Evolutionary conservation across 2,329 filamentous ascomycete species (phyloP).

Genomic region (Pestalotiopsis fici): DNA sequence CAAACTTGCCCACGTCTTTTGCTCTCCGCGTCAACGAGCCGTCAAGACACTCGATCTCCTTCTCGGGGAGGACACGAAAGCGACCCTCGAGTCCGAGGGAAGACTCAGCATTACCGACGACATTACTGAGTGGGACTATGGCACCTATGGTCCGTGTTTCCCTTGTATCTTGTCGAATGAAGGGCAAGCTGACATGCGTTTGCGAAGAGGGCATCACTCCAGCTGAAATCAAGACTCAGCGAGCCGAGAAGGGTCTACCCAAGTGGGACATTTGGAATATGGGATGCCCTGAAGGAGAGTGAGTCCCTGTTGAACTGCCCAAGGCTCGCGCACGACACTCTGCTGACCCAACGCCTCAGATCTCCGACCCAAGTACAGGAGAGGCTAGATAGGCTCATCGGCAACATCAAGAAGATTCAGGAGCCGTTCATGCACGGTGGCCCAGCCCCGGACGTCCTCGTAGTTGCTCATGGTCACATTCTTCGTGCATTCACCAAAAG

Average conservation of each 20-base stretch:
- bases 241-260: neutral
- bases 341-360: neutral
- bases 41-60: constrained; percentile 46
- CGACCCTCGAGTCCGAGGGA: constrained; percentile 19
- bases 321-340: neutral
- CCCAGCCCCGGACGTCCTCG: neutral
- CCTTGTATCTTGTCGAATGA: neutral
- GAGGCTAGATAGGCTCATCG: neutral
- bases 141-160: constrained; percentile 31
- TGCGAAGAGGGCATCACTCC: neutral
- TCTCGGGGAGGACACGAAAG: constrained; percentile 29
- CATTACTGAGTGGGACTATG: constrained; percentile 54
- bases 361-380: neutral
- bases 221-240: neutral
- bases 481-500: constrained; percentile 6
- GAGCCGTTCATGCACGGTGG: neutral
- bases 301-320: neutral
- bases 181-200: neutral
- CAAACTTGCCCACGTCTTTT: constrained; percentile 41
- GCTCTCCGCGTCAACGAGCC: constrained; percentile 48
- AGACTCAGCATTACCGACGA: constrained; percentile 39
- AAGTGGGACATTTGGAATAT: constrained; percentile 3
- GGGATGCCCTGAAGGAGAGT: constrained; percentile 2
- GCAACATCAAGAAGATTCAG: neutral
- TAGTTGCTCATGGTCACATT: constrained; percentile 9